Percentiles rank a stretch among this genome's conserved stretches.
Conservation (phyloP, 257 asterid genomes). For the Salvia rosmarinus region DNA sequence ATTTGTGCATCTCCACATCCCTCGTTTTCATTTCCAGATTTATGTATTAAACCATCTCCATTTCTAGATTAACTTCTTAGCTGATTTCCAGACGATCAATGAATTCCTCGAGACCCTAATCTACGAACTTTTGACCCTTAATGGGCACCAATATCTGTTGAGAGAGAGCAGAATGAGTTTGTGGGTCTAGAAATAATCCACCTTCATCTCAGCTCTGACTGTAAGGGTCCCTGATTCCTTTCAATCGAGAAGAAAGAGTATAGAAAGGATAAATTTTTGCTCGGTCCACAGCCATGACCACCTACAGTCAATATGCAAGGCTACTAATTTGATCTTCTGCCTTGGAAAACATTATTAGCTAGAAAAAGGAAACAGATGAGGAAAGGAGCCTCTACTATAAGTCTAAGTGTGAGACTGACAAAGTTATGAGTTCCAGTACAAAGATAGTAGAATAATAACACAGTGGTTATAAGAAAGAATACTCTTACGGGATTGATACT, state of each 20-base stretch:
- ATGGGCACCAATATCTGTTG: neutral
- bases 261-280: neutral
- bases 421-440: constrained; percentile 1
- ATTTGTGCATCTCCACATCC: constrained; percentile 4
- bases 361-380: neutral
- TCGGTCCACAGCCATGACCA: neutral
- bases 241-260: neutral
- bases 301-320: neutral
- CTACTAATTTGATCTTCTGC: neutral
- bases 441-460: neutral
- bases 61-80: constrained; percentile 5
- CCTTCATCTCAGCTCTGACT: neutral
- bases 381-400: neutral
- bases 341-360: constrained; percentile 14
- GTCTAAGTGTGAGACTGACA: neutral
- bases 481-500: constrained; percentile 80
- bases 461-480: neutral
- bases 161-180: neutral
- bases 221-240: neutral
- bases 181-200: neutral
- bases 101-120: neutral
- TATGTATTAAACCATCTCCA: neutral
- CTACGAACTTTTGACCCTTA: neutral
- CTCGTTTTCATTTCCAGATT: neutral
- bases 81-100: constrained; percentile 9